Evolutionary conservation across 1,139 yeast species (phyloP), one percentile per base, ranked within the genome.

Genomic region (Saccharomycopsis crataegensis): DNA sequence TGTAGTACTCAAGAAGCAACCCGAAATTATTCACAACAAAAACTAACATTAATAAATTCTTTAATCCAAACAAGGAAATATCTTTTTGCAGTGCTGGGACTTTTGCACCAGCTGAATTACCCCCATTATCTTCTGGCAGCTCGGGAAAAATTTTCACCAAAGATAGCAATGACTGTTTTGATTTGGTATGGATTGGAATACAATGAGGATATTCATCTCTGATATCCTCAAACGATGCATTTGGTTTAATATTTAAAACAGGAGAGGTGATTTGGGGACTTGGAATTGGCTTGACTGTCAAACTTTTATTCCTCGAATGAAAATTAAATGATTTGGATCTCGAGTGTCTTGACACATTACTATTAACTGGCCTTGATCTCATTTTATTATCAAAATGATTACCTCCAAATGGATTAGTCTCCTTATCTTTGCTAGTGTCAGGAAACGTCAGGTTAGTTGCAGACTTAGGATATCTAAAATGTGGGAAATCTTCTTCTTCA

Each of bases 11-110:
- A 42, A 67, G 59, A 43, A 72, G 57, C 31, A 72, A 63, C n/a
- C 75, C 67, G 42, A 71, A 57, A 51, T 72, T 72, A 38, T 75
- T 71, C 36, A 66, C 64, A 31, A 66, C 61, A 49, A 73, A 62
- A 2, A 70, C 63, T 16, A 73, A 67, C 67, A 71, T 64, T 14
- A 70, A 65, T 43, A 73, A 61, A 58, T 73, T 73, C 49, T 68
- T 68, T 59, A 73, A 68, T 22, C 77, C 77, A 3, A 67, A 62
- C 51, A 53, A 36, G 12, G 59, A 57, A n/a, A 57, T 32, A 33
- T 41, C 28, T 38, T n/a, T 8, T 16, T n/a, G n/a, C 16, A 6
- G 42, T 16, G 6, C 14, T 16, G n/a, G 14, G 11, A 16, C 9
- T 43, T 12, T 31, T 14, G 16, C 31, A 8, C 17, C 22, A 14